Base-by-base conservation (phyloP, 768 basidiomycete genomes). In the Tricholoma sp. region DNA sequence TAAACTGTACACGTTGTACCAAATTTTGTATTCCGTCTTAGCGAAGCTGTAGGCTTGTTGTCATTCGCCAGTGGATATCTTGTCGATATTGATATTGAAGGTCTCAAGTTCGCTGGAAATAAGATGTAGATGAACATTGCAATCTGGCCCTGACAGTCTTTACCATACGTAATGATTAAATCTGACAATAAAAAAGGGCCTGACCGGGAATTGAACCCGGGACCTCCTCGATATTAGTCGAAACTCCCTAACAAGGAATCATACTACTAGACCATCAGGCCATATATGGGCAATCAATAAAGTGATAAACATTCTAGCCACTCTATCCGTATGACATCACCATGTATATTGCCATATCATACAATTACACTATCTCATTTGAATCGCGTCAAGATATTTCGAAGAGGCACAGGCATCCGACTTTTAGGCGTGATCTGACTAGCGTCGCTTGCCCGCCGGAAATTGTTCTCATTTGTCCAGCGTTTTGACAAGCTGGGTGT, bases 311-410 rank as follows among this genome's bases (percentile, higher is more conserved):
- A 4, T 1, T 37, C n/a, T 7, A 24, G 24, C 24, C 24, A 24
- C 24, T 24, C n/a, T n/a, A n/a, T n/a, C n/a, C n/a, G n/a, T n/a
- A n/a, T n/a, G n/a, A n/a, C n/a, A n/a, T n/a, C n/a, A n/a, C n/a
- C n/a, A n/a, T n/a, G n/a, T n/a, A n/a, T n/a, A n/a, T n/a, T n/a
- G n/a, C n/a, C n/a, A n/a, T 24, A 24, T 24, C 7, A 36, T 36
- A 36, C 42, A 44, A 24, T n/a, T 8, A 32, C 28, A 11, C 24
- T 28, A 4, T 4, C 45, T 67, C 59, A 78, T 60, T 78, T 79
- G 64, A 80, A 79, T 28, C 75, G 67, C 34, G 75, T 77, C 48
- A 80, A 66, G 48, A 80, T 77, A 62, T 73, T 78, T 31, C 75
- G 73, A 37, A 80, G 68, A 33, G 77, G 77, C 17, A 74, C 68